Evolutionary conservation across 2,329 filamentous ascomycete species (phyloP).

Genomic region (Metarhizium rileyi): DNA sequence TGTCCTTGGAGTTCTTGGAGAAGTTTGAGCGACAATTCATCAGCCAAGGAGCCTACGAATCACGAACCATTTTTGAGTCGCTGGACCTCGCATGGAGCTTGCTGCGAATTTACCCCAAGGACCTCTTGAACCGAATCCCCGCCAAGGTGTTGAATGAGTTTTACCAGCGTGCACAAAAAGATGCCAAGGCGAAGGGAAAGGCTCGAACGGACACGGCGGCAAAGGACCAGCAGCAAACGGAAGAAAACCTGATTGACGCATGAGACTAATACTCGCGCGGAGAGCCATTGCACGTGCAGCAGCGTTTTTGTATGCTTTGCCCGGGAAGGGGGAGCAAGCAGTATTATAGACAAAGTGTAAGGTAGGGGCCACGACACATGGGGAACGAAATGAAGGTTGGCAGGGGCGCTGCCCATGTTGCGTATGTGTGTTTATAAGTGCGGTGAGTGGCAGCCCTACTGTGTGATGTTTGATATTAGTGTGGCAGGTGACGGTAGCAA

Average conservation of each 20-base stretch:
- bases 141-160: slow-evolving; percentile 75
- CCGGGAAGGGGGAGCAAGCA: no score
- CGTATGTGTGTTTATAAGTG: slow-evolving; percentile 4
- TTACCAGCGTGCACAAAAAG: slow-evolving; percentile 59
- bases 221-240: slow-evolving; percentile 32
- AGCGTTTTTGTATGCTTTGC: not conserved
- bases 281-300: not conserved
- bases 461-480: not conserved
- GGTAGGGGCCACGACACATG: not conserved
- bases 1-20: slow-evolving; percentile 94
- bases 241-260: slow-evolving; percentile 54
- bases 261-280: slow-evolving; percentile 14
- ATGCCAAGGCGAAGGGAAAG: slow-evolving; percentile 54
- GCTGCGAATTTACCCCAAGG: slow-evolving; percentile 95
- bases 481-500: not conserved
- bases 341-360: slow-evolving; percentile 3
- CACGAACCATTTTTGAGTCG: slow-evolving; percentile 82
- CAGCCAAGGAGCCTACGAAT: slow-evolving; percentile 83
- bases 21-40: slow-evolving; percentile 98
- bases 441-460: not conserved
- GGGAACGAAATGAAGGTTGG: not conserved
- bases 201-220: slow-evolving; percentile 33
- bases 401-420: not conserved
- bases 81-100: slow-evolving; percentile 94
- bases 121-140: slow-evolving; percentile 90